These are phyloP conservation scores for Aspergillus terreus DNA, from an alignment of 2,329 filamentous ascomycete species.

Conservation along the genomic window DNA sequence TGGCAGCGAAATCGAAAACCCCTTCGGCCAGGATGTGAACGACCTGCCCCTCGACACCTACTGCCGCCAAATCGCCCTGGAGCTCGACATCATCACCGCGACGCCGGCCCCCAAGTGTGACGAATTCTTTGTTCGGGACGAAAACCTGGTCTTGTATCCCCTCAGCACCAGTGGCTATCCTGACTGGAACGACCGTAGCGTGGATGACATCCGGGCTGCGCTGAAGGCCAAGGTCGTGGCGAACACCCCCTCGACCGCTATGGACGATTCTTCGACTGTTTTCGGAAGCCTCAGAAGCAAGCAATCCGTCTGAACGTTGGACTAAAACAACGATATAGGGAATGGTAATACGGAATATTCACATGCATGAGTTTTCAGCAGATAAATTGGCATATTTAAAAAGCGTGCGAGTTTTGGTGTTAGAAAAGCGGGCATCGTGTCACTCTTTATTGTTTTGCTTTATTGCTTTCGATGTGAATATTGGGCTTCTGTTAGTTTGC, in stretches of 20 bases:
- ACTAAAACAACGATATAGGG: conserved; percentile 2
- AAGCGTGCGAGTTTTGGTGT: conserved; percentile 27
- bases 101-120: conserved; percentile 49
- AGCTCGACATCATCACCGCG: conserved; percentile 70
- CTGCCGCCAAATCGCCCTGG: conserved; percentile 69
- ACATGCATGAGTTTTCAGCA: conserved; percentile 4
- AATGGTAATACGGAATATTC: no score
- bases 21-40: conserved; percentile 79
- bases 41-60: conserved; percentile 73
- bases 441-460: conserved; percentile 4
- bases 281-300: conserved; percentile 18
- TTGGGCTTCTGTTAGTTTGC: neutral
- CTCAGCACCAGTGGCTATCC: conserved; percentile 44
- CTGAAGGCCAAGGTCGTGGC: conserved; percentile 35
- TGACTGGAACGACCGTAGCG: conserved; percentile 48
- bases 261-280: conserved; percentile 22
- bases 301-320: conserved; percentile 14
- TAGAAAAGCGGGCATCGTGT: conserved; percentile 5
- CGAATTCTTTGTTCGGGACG: conserved; percentile 44
- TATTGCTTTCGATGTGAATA: conserved; percentile 3
- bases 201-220: conserved; percentile 45
- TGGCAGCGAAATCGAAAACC: conserved; percentile 79
- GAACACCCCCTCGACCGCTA: conserved; percentile 9
- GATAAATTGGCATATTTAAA: conserved; percentile 16
- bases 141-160: conserved; percentile 37